Conservation (phyloP, 78 protist species). For the Dictyostelium firmibasis region DNA sequence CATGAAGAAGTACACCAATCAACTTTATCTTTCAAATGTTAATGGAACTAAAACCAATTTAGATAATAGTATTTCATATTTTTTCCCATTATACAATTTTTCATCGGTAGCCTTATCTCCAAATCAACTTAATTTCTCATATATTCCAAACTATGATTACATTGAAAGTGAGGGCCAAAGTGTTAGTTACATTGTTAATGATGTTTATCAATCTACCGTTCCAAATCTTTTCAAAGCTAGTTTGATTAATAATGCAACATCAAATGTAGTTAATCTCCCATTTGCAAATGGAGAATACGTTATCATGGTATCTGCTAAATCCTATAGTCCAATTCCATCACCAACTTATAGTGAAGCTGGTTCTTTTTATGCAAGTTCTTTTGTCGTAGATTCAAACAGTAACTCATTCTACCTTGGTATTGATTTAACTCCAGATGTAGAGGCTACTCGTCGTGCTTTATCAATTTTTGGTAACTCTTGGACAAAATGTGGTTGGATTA, state of each 20-base stretch:
- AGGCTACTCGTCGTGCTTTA: background rate
- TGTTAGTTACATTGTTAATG: background rate
- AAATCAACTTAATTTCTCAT: background rate
- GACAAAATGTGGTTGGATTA: conserved; percentile 25
- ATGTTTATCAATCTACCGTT: background rate
- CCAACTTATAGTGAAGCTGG: background rate
- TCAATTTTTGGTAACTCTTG: background rate
- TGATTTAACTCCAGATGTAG: conserved; percentile 3
- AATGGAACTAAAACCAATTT: background rate
- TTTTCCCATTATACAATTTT: background rate
- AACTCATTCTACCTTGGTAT: background rate
- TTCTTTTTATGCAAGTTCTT: background rate
- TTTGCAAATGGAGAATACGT: background rate
- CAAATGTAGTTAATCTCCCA: background rate
- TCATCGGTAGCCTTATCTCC: background rate
- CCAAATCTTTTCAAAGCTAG: background rate
- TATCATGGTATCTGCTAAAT: background rate
- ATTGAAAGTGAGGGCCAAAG: background rate
- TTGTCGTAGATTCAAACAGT: background rate
- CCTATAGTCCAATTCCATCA: background rate
- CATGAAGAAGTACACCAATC: background rate
- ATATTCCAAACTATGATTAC: background rate
- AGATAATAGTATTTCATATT: background rate
- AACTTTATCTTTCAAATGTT: background rate
- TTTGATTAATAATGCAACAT: background rate